Conservation (phyloP, 169 alveolate species). For the Perkinsus olseni region DNA sequence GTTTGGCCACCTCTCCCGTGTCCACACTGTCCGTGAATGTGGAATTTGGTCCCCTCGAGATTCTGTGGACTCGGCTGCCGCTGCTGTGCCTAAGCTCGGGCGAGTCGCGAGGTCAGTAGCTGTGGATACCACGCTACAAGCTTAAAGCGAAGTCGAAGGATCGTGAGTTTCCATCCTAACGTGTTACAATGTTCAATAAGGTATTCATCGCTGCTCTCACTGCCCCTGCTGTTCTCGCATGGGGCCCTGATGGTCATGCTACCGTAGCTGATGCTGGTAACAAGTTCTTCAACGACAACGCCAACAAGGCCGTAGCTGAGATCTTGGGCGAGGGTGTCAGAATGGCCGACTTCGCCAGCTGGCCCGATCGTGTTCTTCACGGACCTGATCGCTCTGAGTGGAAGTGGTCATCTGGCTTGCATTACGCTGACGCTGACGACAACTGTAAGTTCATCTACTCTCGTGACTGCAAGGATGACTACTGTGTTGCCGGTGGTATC, state of each 20-base stretch:
- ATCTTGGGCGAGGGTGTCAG: neutral
- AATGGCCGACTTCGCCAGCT: neutral
- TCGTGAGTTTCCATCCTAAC: neutral
- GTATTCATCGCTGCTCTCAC: neutral
- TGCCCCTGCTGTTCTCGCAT: neutral
- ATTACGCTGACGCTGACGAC: neutral
- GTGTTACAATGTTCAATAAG: neutral
- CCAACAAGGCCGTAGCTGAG: neutral
- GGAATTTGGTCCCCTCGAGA: too few relatives aligned
- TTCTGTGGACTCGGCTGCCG: too few relatives aligned
- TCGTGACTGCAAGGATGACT: neutral
- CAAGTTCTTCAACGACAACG: neutral
- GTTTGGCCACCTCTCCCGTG: too few relatives aligned
- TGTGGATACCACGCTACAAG: too few relatives aligned
- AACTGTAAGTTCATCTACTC: neutral
- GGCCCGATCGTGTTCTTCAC: neutral
- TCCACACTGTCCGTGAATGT: too few relatives aligned
- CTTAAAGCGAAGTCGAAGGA: too few relatives aligned
- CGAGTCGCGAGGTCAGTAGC: too few relatives aligned
- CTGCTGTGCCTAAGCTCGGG: too few relatives aligned
- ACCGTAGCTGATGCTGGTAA: neutral
- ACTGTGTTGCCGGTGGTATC: neutral
- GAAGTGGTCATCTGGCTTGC: neutral
- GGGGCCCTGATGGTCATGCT: conserved; percentile 2
- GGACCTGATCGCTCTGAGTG: neutral